phyloP scores from a whole-genome alignment of 305 asterid species.

The Fraxinus ornus region DNA sequence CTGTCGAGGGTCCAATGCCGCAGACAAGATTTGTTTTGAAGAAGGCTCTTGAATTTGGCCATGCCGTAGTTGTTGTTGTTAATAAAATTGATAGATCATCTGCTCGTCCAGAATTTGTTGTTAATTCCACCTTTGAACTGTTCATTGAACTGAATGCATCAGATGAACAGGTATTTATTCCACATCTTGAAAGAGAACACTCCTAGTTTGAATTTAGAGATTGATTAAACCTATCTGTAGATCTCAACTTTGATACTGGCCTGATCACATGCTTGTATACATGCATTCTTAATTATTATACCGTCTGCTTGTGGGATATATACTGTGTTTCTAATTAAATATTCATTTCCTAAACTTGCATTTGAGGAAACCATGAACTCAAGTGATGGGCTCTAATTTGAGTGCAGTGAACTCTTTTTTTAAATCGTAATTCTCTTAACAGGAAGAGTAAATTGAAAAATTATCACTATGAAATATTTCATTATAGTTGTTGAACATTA shows the following conservation, averaged over 20 bases:
- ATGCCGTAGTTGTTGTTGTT: slow-evolving; percentile 92
- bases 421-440: slow-evolving; percentile 6
- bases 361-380: neutral
- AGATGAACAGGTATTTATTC: slow-evolving; percentile 82
- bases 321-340: neutral
- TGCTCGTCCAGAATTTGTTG: slow-evolving; percentile 94
- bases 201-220: neutral
- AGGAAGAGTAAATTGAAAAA: slow-evolving; percentile 3
- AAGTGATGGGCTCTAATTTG: neutral
- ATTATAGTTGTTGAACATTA: slow-evolving; percentile 1
- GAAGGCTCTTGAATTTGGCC: slow-evolving; percentile 99
- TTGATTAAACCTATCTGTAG: slow-evolving; percentile 7
- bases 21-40: slow-evolving; percentile 97
- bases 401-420: neutral
- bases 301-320: neutral
- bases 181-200: neutral
- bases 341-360: neutral
- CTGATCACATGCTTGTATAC: slow-evolving; percentile 10
- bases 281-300: neutral
- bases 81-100: slow-evolving; percentile 95
- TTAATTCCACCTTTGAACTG: slow-evolving; percentile 93
- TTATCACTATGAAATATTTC: neutral
- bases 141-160: slow-evolving; percentile 94
- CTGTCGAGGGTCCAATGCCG: slow-evolving; percentile 99
- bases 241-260: slow-evolving; percentile 5